Base-by-base conservation (phyloP, 371 early-diverging fungal genomes). In the Caulochytrium protostelioides region DNA sequence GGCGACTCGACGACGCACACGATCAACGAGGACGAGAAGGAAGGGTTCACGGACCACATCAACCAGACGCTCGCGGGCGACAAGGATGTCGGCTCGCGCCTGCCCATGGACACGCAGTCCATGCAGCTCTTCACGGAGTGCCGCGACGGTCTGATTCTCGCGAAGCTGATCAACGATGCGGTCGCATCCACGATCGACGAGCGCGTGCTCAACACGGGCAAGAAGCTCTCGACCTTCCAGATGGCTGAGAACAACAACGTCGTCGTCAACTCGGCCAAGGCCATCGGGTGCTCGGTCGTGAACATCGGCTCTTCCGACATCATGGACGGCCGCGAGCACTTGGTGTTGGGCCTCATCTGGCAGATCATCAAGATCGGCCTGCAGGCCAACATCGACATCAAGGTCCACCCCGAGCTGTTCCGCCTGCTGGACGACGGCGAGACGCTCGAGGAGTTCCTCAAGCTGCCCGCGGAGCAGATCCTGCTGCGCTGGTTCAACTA, bases 231-330 rank as follows among this genome's bases (percentile, higher is more conserved):
- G 47, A 59, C 70, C 25, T 94, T 89, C 70, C 82, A 91, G 52
- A 83, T 87, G 67, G 85, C 81, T n/a, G 92, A 89, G 59, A 94
- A 94, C 64, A 83, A 87, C 66, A 90, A 90, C 50, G 74, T 91
- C 21, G 91, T 83, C 17, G 76, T 94, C 59, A 90, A 86, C 67
- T 82, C 85, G 34, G 91, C 92, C 44, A 94, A 94, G 57, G 91
- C 91, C 31, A 89, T 91, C 44, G 92, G 92, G 12, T 86, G 91
- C 53, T 72, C 70, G 29, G 86, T 91, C 19, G 84, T 91, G 38
- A 94, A 94, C 56, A 87, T 91, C 59, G 92, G 92, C 30, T 68
- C 92, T 6, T 71, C 74, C 47, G 92, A 94, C 52, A 52, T 94
- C 38, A 81, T 85, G 34, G 87, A 91, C 50, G 89, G 82, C 22